Percentiles rank a stretch among this genome's conserved stretches.
Conservation (phyloP, 2,329 filamentous ascomycete species). For the Talaromyces sp. region DNA sequence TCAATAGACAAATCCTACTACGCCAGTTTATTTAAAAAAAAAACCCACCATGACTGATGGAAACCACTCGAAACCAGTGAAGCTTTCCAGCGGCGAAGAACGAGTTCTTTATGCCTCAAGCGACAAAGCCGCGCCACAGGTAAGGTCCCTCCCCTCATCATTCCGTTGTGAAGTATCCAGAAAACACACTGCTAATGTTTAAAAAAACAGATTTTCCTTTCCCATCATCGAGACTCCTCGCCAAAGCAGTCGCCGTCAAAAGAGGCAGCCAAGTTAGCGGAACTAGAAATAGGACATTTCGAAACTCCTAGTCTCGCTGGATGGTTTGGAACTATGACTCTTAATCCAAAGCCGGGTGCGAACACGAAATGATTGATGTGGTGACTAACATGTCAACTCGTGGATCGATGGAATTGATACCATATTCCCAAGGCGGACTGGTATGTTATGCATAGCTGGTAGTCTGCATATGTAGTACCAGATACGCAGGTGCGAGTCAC, state of each 20-base stretch:
- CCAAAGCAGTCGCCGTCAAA: neutral
- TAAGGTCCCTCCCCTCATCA: neutral
- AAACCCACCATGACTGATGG: neutral
- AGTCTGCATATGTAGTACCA: too few relatives aligned
- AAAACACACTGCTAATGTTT: neutral
- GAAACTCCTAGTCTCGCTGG: neutral
- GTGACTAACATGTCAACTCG: neutral
- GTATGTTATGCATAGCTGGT: too few relatives aligned
- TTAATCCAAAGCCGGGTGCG: neutral
- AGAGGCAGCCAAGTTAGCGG: too few relatives aligned
- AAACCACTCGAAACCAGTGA: neutral
- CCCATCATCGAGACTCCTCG: neutral
- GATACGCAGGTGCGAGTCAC: too few relatives aligned
- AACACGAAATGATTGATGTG: neutral
- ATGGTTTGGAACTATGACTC: neutral
- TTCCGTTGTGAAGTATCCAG: neutral
- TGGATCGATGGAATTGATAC: neutral
- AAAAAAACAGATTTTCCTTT: neutral
- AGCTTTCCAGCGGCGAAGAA: neutral
- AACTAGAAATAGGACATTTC: neutral
- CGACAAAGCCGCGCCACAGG: neutral
- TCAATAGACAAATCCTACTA: neutral
- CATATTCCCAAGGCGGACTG: too few relatives aligned
- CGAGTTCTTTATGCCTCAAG: neutral
- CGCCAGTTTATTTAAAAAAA: too few relatives aligned